phyloP scores from a whole-genome alignment of 2,329 filamentous ascomycete species.

The Fusarium napiforme region DNA sequence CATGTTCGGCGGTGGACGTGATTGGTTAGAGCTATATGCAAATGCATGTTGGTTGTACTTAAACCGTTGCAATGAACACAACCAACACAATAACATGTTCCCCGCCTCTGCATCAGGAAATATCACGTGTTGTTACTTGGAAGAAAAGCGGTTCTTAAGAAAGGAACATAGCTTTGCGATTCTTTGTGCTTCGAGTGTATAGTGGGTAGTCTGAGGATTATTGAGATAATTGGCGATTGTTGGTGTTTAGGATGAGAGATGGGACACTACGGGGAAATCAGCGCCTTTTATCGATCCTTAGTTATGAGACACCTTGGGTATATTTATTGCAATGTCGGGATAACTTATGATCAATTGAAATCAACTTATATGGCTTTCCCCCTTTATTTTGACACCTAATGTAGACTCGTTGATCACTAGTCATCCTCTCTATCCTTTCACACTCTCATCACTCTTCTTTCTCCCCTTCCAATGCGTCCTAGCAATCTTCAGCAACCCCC shows the following conservation, averaged over 20 bases:
- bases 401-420: no score
- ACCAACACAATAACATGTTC: not conserved
- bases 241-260: no score
- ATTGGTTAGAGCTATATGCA: not conserved
- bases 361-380: no score
- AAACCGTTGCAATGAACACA: not conserved
- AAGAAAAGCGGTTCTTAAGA: rapidly evolving
- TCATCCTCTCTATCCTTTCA: not conserved
- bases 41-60: not conserved
- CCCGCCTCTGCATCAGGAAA: not conserved
- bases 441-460: slow-evolving; percentile 40
- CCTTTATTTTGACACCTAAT: no score
- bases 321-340: no score
- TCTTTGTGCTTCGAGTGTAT: rapidly evolving
- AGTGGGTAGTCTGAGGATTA: rapidly evolving
- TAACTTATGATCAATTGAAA: no score
- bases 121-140: not conserved
- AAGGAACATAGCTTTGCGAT: not conserved
- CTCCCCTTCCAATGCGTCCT: slow-evolving; percentile 63
- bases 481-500: slow-evolving; percentile 64
- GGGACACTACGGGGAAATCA: no score
- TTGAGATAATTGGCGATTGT: rapidly evolving
- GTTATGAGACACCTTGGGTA: no score
- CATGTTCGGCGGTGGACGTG: not conserved
- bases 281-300: no score